These are phyloP conservation scores for Epichloe coenophiala DNA, from an alignment of 2,329 filamentous ascomycete genomes.

Conservation along the genomic window DNA sequence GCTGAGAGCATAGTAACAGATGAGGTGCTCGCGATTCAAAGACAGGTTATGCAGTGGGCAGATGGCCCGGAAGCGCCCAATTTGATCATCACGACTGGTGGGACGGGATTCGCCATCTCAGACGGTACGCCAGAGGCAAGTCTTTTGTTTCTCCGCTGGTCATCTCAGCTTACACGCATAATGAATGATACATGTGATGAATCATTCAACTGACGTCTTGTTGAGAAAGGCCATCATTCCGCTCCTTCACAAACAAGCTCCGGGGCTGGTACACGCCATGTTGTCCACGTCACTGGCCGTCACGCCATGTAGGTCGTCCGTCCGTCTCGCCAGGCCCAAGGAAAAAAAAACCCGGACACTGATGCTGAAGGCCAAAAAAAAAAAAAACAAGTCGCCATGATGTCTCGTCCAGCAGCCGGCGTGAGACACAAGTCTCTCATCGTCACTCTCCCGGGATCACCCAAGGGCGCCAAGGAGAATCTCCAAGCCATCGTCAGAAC, in stretches of 20 bases:
- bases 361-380: not conserved
- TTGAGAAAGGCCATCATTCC: slow-evolving; percentile 54
- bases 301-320: slow-evolving; percentile 62
- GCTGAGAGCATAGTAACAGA: slow-evolving; percentile 70
- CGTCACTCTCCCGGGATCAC: slow-evolving; percentile 76
- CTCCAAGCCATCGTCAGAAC: slow-evolving; percentile 76
- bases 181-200: too few species aligned
- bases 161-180: too few species aligned
- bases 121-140: slow-evolving; percentile 80
- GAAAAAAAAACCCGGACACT: too few species aligned
- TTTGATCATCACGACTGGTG: slow-evolving; percentile 77
- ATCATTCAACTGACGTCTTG: not conserved
- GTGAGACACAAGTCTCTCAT: slow-evolving; percentile 71
- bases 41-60: slow-evolving; percentile 56
- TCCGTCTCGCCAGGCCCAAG: too few species aligned
- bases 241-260: slow-evolving; percentile 71
- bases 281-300: slow-evolving; percentile 68
- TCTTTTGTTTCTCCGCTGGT: not conserved
- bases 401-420: slow-evolving; percentile 88
- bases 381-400: slow-evolving; percentile 62
- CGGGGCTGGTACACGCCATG: slow-evolving; percentile 93
- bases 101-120: slow-evolving; percentile 77
- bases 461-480: slow-evolving; percentile 91
- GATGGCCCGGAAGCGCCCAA: slow-evolving; percentile 54
- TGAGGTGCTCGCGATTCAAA: slow-evolving; percentile 59